A percentile compares a stretch with the other conserved stretches of the same genome.
Evolutionary conservation across 2,329 filamentous ascomycete species (phyloP).

Genomic region (Lecanicillium sp.): DNA sequence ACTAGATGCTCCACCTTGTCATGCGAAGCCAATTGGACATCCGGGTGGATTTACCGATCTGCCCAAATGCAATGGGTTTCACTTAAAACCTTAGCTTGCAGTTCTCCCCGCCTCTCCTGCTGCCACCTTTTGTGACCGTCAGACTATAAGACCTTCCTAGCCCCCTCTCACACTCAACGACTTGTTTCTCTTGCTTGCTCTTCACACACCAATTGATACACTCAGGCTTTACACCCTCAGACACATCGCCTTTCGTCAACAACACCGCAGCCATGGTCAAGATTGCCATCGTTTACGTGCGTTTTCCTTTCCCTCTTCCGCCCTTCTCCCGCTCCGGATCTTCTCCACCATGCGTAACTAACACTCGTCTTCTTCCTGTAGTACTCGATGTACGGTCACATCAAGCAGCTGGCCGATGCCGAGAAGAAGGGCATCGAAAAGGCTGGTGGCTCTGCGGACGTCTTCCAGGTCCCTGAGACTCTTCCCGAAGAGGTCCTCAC

Average conservation of each 20-base stretch:
- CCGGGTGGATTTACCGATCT: too few relatives aligned
- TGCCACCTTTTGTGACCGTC: too few relatives aligned
- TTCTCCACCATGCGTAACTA: background rate
- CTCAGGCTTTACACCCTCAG: background rate
- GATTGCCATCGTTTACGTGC: constrained; percentile 82
- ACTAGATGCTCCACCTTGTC: too few relatives aligned
- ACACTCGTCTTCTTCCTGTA: constrained; percentile 23
- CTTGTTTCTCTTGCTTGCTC: background rate
- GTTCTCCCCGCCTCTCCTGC: background rate
- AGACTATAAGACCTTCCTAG: constrained; percentile 6
- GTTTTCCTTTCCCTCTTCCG: constrained; percentile 25
- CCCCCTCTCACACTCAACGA: background rate
- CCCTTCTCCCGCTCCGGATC: constrained; percentile 2
- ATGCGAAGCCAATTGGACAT: too few relatives aligned
- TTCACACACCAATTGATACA: background rate
- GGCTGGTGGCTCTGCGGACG: constrained; percentile 71
- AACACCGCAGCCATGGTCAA: constrained; percentile 62
- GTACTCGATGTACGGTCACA: constrained; percentile 95
- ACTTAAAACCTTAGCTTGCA: too few relatives aligned
- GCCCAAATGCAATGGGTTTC: too few relatives aligned
- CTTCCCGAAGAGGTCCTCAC: constrained; percentile 71
- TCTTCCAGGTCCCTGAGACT: constrained; percentile 88
- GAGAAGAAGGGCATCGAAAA: constrained; percentile 86
- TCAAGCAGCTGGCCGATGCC: constrained; percentile 73
- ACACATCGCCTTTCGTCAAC: constrained; percentile 14